A percentile compares a stretch with the other conserved stretches of the same genome.
phyloP scores from a whole-genome alignment of 176 grass and related monocot species.

The Lolium rigidum region DNA sequence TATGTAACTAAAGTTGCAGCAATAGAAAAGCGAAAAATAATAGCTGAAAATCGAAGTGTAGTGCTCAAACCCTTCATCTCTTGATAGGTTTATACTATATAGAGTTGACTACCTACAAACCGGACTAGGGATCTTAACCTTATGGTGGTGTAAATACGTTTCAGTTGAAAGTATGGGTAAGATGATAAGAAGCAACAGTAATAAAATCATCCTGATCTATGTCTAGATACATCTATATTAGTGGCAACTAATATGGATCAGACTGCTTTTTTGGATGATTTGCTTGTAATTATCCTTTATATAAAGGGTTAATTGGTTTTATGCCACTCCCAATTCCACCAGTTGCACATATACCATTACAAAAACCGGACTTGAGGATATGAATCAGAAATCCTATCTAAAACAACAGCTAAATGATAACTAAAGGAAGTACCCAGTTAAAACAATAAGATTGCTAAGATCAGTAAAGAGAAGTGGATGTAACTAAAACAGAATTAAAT shows the following conservation, averaged over 20 bases:
- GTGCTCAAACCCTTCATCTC: background rate
- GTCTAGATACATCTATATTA: background rate
- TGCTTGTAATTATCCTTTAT: too few species aligned
- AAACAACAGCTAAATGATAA: background rate
- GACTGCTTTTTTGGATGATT: too few species aligned
- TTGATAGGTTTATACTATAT: background rate
- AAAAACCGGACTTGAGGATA: too few species aligned
- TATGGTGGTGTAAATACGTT: background rate
- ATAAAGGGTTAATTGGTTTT: too few species aligned
- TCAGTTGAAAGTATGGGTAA: background rate
- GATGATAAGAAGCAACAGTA: background rate
- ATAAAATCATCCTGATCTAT: background rate
- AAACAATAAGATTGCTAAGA: background rate
- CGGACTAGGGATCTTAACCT: background rate
- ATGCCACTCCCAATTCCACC: too few species aligned
- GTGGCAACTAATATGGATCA: too few species aligned
- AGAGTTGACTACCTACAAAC: slow-evolving; percentile 6
- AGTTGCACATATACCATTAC: too few species aligned
- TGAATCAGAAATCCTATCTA: background rate
- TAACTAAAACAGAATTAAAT: background rate
- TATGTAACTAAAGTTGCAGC: background rate
- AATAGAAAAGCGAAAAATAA: background rate
- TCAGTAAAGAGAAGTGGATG: background rate
- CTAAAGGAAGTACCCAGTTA: background rate
- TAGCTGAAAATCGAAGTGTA: background rate